A percentile compares a stretch with the other conserved stretches of the same genome.
Evolutionary conservation across 1,284 basidiomycete genomes (phyloP).

Genomic region (Fistulina hepatica): DNA sequence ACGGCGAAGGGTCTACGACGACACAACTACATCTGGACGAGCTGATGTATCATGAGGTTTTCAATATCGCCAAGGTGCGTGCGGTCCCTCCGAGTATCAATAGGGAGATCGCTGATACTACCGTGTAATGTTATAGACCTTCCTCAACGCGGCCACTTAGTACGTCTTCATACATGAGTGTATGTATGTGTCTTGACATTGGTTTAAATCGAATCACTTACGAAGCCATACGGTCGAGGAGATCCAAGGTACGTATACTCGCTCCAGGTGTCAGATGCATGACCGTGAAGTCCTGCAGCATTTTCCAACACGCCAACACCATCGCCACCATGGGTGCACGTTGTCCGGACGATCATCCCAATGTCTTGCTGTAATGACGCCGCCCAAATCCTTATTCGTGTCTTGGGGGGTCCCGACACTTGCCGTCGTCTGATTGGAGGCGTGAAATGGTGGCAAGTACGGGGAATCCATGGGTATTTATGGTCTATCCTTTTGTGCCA

Average conservation of each 20-base stretch:
- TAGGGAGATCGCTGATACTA: constrained; percentile 7
- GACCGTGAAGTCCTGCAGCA: constrained; percentile 17
- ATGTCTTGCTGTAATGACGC: constrained; percentile 71
- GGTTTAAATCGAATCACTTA: constrained; percentile 4
- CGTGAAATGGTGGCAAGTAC: constrained; percentile 94
- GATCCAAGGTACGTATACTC: constrained; percentile 43
- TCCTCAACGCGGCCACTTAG: constrained; percentile 46
- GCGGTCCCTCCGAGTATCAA: background rate
- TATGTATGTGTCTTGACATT: background rate
- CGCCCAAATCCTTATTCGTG: constrained; percentile 66
- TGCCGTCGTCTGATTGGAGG: constrained; percentile 76
- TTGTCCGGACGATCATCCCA: constrained; percentile 66
- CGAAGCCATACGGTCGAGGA: constrained; percentile 73
- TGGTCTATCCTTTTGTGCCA: constrained; percentile 2
- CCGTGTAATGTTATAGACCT: constrained; percentile 30
- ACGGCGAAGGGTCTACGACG: constrained; percentile 23
- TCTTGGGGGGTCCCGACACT: constrained; percentile 74
- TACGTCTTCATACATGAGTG: constrained; percentile 21
- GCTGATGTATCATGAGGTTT: constrained; percentile 74
- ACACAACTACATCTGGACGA: constrained; percentile 60
- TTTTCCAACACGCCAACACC: constrained; percentile 83
- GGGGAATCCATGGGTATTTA: constrained; percentile 60
- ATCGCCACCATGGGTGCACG: constrained; percentile 81
- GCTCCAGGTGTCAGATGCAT: background rate
- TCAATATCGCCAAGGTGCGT: constrained; percentile 68